These are phyloP conservation scores for Exophiala bonariae DNA, from an alignment of 2,329 filamentous ascomycete genomes.

Conservation along the genomic window DNA sequence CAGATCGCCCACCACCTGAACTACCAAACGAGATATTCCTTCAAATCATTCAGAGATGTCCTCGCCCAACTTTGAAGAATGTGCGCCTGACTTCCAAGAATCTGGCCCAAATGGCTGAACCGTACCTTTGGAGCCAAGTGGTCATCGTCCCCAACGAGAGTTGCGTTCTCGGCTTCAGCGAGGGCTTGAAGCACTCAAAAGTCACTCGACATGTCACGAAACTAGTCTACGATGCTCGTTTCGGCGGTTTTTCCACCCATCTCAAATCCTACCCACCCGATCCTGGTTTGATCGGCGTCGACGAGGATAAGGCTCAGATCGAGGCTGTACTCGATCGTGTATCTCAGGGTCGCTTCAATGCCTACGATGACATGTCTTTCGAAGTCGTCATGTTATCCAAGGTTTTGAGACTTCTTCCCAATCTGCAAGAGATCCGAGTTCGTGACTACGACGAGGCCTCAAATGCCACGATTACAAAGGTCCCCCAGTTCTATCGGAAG, in stretches of 20 bases:
- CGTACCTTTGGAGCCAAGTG: slow-evolving; percentile 20
- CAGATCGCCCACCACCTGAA: slow-evolving; percentile 4
- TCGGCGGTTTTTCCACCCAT: slow-evolving; percentile 12
- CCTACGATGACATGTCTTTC: slow-evolving; percentile 19
- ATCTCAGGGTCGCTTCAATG: slow-evolving; percentile 14
- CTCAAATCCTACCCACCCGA: slow-evolving; percentile 13
- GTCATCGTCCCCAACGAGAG: slow-evolving; percentile 22
- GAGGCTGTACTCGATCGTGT: slow-evolving; percentile 10
- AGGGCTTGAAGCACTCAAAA: slow-evolving; percentile 14
- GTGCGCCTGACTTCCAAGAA: slow-evolving; percentile 22
- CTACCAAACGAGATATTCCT: slow-evolving; percentile 25
- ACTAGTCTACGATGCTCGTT: slow-evolving; percentile 22
- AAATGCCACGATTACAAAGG: background rate
- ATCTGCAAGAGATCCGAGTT: slow-evolving; percentile 15
- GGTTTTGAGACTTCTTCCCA: slow-evolving; percentile 15
- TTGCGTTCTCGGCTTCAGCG: slow-evolving; percentile 19
- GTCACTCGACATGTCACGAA: slow-evolving; percentile 16
- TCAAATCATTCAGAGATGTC: slow-evolving; percentile 19
- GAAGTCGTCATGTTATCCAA: slow-evolving; percentile 19
- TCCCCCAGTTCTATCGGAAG: slow-evolving; percentile 20
- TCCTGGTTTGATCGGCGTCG: background rate
- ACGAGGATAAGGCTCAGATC: slow-evolving; percentile 8
- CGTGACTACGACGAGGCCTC: slow-evolving; percentile 14
- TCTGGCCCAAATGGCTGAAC: slow-evolving; percentile 19
- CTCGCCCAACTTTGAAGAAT: slow-evolving; percentile 19